Percentiles rank a stretch among this genome's conserved stretches.
phyloP scores from a whole-genome alignment of 2,329 filamentous ascomycete species.

The Fusarium pseudoanthophilum region DNA sequence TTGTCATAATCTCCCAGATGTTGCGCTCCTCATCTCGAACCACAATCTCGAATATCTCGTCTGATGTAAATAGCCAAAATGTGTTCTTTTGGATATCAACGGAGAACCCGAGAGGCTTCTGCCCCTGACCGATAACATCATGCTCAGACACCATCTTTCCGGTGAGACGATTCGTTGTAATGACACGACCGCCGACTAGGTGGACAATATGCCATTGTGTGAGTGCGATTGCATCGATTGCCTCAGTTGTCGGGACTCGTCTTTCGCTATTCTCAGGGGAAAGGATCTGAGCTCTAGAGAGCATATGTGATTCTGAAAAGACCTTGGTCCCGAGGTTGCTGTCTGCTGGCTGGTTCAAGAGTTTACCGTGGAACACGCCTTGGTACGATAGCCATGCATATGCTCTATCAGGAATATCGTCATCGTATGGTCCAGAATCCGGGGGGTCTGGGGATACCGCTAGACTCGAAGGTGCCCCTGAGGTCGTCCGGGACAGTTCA shows the following conservation, averaged over 20 bases:
- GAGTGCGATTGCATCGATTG: constrained; percentile 81
- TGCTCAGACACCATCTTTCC: constrained; percentile 90
- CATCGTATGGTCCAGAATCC: constrained; percentile 65
- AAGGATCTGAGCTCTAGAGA: constrained; percentile 79
- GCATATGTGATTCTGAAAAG: constrained; percentile 81
- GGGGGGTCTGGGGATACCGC: constrained; percentile 80
- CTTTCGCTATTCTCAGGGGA: constrained; percentile 73
- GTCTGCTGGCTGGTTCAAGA: constrained; percentile 70
- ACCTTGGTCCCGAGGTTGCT: constrained; percentile 76
- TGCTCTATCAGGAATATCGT: constrained; percentile 73
- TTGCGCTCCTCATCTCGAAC: constrained; percentile 90
- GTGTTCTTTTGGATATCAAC: constrained; percentile 95
- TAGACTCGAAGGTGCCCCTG: constrained; percentile 70
- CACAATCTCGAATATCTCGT: constrained; percentile 94
- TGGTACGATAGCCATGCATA: constrained; percentile 93
- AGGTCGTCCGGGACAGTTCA: constrained; percentile 70
- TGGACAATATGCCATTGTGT: constrained; percentile 94
- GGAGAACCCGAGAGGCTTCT: constrained; percentile 83
- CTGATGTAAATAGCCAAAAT: constrained; percentile 92
- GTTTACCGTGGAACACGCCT: constrained; percentile 86
- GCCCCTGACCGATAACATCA: constrained; percentile 80
- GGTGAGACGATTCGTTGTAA: constrained; percentile 88
- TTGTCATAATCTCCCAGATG: constrained; percentile 93
- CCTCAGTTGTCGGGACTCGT: constrained; percentile 73
- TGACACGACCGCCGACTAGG: constrained; percentile 82